Conservation (phyloP, 148 eudicot genomes). For the Heliosperma pusillum region DNA sequence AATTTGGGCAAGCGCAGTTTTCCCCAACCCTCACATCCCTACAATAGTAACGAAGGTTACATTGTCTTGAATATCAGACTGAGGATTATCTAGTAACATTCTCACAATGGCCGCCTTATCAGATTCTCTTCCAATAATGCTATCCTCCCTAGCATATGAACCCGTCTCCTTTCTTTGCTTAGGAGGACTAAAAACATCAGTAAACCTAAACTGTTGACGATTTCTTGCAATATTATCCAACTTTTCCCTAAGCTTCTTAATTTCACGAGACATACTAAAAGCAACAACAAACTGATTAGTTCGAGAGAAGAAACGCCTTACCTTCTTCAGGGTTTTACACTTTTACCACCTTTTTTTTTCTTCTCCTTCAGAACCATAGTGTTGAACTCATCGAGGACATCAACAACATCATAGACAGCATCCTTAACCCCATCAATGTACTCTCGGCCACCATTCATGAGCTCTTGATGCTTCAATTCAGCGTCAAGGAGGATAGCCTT, state of each 20-base stretch:
- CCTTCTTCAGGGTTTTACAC: background rate
- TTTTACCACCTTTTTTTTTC: background rate
- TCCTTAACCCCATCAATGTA: slow-evolving; percentile 13
- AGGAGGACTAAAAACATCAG: slow-evolving; percentile 2
- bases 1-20: slow-evolving; percentile 25
- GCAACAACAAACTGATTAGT: slow-evolving; percentile 10
- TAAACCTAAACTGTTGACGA: slow-evolving; percentile 6
- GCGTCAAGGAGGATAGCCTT: slow-evolving; percentile 11
- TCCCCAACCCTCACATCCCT: slow-evolving; percentile 24
- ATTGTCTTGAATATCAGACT: background rate
- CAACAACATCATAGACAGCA: slow-evolving; percentile 12
- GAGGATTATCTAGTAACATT: background rate
- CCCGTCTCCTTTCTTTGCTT: slow-evolving; percentile 5
- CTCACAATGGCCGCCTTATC: slow-evolving; percentile 5
- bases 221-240: slow-evolving; percentile 14
- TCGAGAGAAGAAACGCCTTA: slow-evolving; percentile 19
- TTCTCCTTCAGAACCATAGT: slow-evolving; percentile 5
- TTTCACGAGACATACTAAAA: slow-evolving; percentile 1
- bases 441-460: background rate
- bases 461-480: background rate
- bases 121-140: slow-evolving; percentile 17
- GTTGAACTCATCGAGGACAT: slow-evolving; percentile 13
- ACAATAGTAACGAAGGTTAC: slow-evolving; percentile 16
- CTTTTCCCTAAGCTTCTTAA: slow-evolving; percentile 16
- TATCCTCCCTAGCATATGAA: background rate